Percentiles rank a stretch among this genome's conserved stretches.
Evolutionary conservation across 768 basidiomycete genomes (phyloP).

Genomic region (Podaxis pistillaris): DNA sequence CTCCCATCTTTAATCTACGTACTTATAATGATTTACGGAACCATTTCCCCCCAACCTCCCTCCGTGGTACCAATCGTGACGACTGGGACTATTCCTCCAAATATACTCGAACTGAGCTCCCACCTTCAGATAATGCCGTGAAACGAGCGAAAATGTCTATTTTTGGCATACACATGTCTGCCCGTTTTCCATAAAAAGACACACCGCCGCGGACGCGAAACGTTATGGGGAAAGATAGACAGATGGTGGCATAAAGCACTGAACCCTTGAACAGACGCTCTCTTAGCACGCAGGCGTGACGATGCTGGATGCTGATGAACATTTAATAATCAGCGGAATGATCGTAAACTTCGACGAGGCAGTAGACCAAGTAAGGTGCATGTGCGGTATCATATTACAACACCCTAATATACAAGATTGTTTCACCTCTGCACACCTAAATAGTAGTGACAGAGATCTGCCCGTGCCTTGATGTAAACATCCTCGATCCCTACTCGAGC

Average conservation of each 20-base stretch:
- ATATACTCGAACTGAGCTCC: neutral
- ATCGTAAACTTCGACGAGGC: no score
- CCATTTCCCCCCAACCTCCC: neutral
- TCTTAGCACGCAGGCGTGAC: no score
- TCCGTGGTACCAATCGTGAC: neutral
- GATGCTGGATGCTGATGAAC: no score
- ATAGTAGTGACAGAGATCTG: neutral
- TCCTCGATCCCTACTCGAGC: no score
- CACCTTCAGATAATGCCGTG: neutral
- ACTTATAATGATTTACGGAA: neutral
- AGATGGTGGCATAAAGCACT: no score
- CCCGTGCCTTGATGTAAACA: neutral
- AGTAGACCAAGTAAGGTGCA: no score
- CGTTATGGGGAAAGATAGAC: no score
- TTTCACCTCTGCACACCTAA: no score
- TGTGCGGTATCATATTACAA: no score
- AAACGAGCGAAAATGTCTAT: neutral
- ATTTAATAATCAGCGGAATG: no score
- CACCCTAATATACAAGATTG: no score
- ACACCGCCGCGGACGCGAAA: neutral
- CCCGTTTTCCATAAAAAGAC: neutral
- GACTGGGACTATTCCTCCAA: slow-evolving; percentile 2
- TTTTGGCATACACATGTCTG: neutral
- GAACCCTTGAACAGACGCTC: no score
- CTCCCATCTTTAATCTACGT: neutral